These are phyloP conservation scores for Lithospermum erythrorhizon DNA, from an alignment of 257 asterid genomes.

Conservation along the genomic window DNA sequence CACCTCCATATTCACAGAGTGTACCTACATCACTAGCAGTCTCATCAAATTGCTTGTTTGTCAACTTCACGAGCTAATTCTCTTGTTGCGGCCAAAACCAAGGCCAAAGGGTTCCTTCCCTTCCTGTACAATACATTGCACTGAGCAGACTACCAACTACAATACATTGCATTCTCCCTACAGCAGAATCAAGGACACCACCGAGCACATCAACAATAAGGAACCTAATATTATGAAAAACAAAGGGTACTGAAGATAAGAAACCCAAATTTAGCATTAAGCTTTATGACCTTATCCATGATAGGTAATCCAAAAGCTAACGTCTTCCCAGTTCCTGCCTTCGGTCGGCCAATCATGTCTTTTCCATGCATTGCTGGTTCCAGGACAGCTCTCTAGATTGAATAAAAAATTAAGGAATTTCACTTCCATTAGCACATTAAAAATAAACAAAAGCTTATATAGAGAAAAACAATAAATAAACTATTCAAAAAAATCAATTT, in stretches of 20 bases:
- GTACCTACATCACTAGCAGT: slow-evolving; percentile 63
- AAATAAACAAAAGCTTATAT: no score
- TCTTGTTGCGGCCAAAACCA: slow-evolving; percentile 88
- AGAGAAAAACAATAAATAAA: no score
- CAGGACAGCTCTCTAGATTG: slow-evolving; percentile 66
- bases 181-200: neutral
- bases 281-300: slow-evolving; percentile 59
- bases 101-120: slow-evolving; percentile 71
- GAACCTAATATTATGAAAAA: neutral
- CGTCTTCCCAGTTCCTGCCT: slow-evolving; percentile 87
- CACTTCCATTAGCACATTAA: no score
- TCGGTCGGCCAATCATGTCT: slow-evolving; percentile 87
- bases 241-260: slow-evolving; percentile 8
- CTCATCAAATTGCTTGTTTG: slow-evolving; percentile 68
- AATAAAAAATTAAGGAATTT: no score
- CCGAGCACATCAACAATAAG: neutral
- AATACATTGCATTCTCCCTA: neutral
- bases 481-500: no score
- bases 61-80: slow-evolving; percentile 99
- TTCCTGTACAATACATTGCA: slow-evolving; percentile 28
- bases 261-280: slow-evolving; percentile 71
- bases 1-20: slow-evolving; percentile 83
- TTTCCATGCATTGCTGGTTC: slow-evolving; percentile 92
- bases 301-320: slow-evolving; percentile 80
- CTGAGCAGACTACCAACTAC: no score